Evolutionary conservation across 2,329 filamentous ascomycete species (phyloP).

Genomic region (Ophiosphaerella herpotricha): DNA sequence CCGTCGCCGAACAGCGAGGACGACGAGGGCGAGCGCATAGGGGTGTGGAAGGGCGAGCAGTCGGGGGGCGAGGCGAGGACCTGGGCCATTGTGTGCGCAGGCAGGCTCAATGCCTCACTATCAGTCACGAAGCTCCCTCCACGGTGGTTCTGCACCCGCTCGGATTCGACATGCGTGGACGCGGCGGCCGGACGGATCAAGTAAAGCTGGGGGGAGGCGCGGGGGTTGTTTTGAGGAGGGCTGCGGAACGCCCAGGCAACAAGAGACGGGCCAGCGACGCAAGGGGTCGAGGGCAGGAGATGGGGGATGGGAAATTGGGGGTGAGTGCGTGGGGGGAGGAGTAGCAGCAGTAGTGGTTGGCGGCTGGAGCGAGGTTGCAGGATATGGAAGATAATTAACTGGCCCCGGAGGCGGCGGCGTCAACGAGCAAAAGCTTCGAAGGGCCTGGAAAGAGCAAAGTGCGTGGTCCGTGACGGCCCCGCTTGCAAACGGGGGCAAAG

Average conservation of each 20-base stretch:
- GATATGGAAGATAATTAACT: not conserved
- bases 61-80: constrained; percentile 36
- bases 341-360: too few species aligned
- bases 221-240: constrained; percentile 1
- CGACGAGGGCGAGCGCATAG: constrained; percentile 50
- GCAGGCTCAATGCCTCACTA: constrained; percentile 27
- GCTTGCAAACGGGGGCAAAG: constrained; percentile 1
- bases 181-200: constrained; percentile 18
- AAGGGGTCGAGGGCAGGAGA: not conserved
- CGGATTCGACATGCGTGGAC: constrained; percentile 41
- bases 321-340: not conserved
- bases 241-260: constrained; percentile 14
- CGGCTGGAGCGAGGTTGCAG: not conserved
- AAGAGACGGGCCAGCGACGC: not conserved
- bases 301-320: not conserved
- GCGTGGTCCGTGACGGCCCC: not conserved
- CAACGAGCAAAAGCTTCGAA: constrained; percentile 5
- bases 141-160: constrained; percentile 15
- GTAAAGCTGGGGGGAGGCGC: constrained; percentile 4
- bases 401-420: constrained; percentile 2
- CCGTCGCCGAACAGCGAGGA: constrained; percentile 51
- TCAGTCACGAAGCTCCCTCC: constrained; percentile 33
- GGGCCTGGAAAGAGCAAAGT: constrained; percentile 1
- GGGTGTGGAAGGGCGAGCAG: constrained; percentile 42
- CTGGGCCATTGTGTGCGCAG: constrained; percentile 45